These are phyloP conservation scores for Colletotrichum noveboracense DNA, from an alignment of 2,329 filamentous ascomycete genomes.

Conservation along the genomic window DNA sequence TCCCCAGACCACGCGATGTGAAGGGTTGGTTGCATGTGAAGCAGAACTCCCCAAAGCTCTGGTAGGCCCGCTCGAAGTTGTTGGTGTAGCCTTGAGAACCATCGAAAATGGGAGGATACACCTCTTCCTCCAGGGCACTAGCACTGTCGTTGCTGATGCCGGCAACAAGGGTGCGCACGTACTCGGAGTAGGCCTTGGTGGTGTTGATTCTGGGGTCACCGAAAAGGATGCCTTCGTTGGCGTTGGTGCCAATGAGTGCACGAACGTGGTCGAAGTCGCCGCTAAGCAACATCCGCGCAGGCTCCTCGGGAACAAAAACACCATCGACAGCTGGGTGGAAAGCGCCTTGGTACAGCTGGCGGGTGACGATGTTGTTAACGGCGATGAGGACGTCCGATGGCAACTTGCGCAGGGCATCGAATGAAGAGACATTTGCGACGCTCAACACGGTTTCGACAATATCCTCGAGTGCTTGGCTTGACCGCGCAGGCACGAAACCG, in stretches of 20 bases:
- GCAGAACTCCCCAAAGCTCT: background rate
- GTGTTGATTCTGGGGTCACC: background rate
- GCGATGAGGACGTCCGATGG: background rate
- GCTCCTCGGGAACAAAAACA: background rate
- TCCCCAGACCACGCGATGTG: background rate
- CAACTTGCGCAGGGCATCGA: background rate
- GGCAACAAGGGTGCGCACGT: background rate
- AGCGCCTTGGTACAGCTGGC: background rate
- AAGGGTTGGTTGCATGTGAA: background rate
- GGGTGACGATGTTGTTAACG: background rate
- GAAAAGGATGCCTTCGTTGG: background rate
- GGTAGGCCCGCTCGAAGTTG: background rate
- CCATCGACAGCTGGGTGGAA: background rate
- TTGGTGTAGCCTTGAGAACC: background rate
- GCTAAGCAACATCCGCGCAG: background rate
- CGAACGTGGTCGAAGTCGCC: background rate
- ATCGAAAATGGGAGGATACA: background rate
- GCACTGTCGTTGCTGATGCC: background rate
- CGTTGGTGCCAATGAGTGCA: background rate
- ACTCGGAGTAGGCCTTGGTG: background rate
- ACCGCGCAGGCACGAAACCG: background rate
- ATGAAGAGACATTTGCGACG: background rate
- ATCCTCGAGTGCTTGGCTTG: background rate
- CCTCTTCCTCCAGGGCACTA: background rate
- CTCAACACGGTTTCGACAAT: background rate